Evolutionary conservation across 2,329 filamentous ascomycete genomes (phyloP).

Genomic region (Pleoardoris graminearum): DNA sequence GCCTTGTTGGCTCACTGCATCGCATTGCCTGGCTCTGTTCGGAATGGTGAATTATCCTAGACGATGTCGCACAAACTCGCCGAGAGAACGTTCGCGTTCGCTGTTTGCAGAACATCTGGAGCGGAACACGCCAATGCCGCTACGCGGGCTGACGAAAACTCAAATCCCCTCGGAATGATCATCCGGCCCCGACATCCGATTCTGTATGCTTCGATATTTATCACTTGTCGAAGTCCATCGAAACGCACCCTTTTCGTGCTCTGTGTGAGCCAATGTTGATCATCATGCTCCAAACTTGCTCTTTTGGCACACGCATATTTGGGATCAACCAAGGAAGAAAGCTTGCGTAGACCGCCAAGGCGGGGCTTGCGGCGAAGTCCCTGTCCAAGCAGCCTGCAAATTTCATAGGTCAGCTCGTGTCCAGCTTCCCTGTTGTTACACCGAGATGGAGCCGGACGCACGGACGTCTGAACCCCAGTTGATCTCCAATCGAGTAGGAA

Average conservation of each 20-base stretch:
- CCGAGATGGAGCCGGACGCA: constrained; percentile 3
- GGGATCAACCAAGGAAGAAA: not conserved
- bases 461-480: not conserved
- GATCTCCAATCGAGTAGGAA: constrained; percentile 5
- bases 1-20: not conserved
- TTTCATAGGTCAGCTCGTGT: not conserved
- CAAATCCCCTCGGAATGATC: too few relatives aligned
- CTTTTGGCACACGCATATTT: not conserved
- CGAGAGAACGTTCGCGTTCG: not conserved
- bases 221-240: not conserved
- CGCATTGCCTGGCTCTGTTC: not conserved
- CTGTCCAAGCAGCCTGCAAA: not conserved
- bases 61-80: not conserved
- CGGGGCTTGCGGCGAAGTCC: not conserved
- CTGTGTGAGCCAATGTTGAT: not conserved
- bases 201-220: not conserved
- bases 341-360: not conserved
- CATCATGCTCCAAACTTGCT: not conserved
- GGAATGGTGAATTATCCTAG: not conserved
- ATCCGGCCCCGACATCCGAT: too few relatives aligned
- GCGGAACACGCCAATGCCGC: not conserved
- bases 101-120: not conserved
- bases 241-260: not conserved
- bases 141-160: not conserved
- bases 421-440: not conserved